Base-by-base conservation (phyloP, 1,284 basidiomycete genomes). In the Malassezia brasiliensis region DNA sequence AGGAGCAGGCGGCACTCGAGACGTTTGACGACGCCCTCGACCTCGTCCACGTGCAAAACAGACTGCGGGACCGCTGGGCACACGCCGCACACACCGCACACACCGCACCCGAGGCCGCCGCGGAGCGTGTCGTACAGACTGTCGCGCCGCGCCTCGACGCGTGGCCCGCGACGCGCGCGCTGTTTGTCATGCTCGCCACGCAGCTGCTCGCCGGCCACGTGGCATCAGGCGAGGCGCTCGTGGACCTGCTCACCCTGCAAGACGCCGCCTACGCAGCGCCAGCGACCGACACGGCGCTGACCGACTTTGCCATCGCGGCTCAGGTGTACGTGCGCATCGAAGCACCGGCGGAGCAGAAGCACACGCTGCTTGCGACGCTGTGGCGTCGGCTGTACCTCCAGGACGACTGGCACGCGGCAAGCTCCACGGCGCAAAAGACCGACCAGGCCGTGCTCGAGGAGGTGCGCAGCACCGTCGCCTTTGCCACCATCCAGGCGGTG, bases 1-100 rank as follows among this genome's bases (percentile, higher is more conserved):
- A 53, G 0, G 48, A 58, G 28, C 74, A 77, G 50, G 64, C 68
- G 45, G 55, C 63, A 19, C 66, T 79, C 37, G 76, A 77, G 51
- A 56, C 65, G 2, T 72, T 79, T 46, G 79, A 81, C 61, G 78
- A 81, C 56, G 68, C 75, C 37, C 75, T 81, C 37, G 79, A 81
- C 56, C 62, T 79, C n/a, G 75, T 80, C 61, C 75, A 75, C 19
- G 83, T 86, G 51, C 81, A 82, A 37, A 78, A 73, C 6, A 63
- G 60, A 5, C 65, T 81, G 11, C 63, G 66, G 3, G 42, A 34
- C 20, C n/a, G 54, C 42, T 67, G 62, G 58, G 61, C 64, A 30
- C 57, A 65, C 34, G 45, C 61, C 3, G 50, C 53, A 0, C 6
- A 59, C 19, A 47, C 55, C 4, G 17, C 28, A 0, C 50, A 47